phyloP scores from a whole-genome alignment of 2,329 filamentous ascomycete species.

The Trichothecium sympodiale region DNA sequence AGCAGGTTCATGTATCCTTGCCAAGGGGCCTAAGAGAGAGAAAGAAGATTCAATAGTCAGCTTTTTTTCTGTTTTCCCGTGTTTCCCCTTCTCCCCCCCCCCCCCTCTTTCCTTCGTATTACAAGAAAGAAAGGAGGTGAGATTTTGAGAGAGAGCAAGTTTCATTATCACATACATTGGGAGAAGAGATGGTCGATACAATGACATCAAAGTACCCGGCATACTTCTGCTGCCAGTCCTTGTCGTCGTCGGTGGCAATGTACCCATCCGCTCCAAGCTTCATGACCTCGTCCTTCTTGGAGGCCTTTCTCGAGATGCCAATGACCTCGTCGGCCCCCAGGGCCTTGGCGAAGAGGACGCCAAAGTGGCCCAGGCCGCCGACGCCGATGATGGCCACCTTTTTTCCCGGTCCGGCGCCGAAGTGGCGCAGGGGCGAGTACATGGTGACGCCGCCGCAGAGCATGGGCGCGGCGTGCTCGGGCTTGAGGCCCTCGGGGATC shows the following conservation, averaged over 20 bases:
- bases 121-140: conserved; percentile 3
- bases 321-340: conserved; percentile 44
- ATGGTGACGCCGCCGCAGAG: conserved; percentile 73
- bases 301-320: conserved; percentile 43
- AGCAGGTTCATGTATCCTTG: conserved; percentile 6
- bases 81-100: too few species aligned
- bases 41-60: too few species aligned
- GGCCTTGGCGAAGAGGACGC: conserved; percentile 53
- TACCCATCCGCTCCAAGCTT: conserved; percentile 45
- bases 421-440: conserved; percentile 63
- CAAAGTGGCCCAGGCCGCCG: conserved; percentile 61
- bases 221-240: conserved; percentile 39
- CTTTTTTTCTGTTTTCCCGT: too few species aligned
- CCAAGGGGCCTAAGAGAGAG: conserved; percentile 1
- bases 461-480: conserved; percentile 59
- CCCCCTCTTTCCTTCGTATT: too few species aligned
- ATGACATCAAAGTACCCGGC: conserved; percentile 58
- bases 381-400: conserved; percentile 63
- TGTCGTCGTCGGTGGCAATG: conserved; percentile 41
- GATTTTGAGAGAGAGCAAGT: not conserved
- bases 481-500: conserved; percentile 59
- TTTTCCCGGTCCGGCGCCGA: conserved; percentile 62
- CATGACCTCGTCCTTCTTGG: conserved; percentile 43
- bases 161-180: conserved; percentile 15
- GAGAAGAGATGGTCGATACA: conserved; percentile 55